phyloP scores from a whole-genome alignment of 2,329 filamentous ascomycete species.

The Sporothrix pallida region DNA sequence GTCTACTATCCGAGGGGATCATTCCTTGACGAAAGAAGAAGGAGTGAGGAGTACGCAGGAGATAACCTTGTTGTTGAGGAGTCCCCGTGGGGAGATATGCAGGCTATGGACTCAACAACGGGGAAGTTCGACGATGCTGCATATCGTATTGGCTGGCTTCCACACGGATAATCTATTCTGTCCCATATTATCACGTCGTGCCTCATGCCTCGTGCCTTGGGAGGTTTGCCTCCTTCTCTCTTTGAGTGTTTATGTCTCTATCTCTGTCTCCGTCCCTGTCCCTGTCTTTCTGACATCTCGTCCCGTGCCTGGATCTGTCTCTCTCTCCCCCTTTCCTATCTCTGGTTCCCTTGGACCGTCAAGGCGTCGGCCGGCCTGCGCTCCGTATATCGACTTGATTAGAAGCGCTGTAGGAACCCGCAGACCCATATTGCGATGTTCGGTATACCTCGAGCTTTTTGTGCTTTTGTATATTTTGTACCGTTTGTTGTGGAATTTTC shows the following conservation, averaged over 20 bases:
- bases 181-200: too few relatives aligned
- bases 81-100: background rate
- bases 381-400: background rate
- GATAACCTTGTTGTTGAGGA: background rate
- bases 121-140: background rate
- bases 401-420: background rate
- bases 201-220: too few relatives aligned
- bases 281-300: background rate
- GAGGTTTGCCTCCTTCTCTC: background rate
- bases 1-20: background rate
- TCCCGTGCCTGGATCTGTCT: background rate
- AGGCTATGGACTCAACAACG: background rate
- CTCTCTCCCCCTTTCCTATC: background rate
- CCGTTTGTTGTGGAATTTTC: too few relatives aligned
- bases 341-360: conserved; percentile 1
- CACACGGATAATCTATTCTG: background rate
- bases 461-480: too few relatives aligned
- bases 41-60: background rate
- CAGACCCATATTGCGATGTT: background rate
- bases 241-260: background rate
- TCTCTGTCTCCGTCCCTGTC: background rate
- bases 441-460: background rate
- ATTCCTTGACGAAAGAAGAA: background rate
- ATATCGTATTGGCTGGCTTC: background rate
- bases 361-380: background rate